A percentile compares a stretch with the other conserved stretches of the same genome.
Conservation (phyloP, 306 rosid species). For the Morella rubra region DNA sequence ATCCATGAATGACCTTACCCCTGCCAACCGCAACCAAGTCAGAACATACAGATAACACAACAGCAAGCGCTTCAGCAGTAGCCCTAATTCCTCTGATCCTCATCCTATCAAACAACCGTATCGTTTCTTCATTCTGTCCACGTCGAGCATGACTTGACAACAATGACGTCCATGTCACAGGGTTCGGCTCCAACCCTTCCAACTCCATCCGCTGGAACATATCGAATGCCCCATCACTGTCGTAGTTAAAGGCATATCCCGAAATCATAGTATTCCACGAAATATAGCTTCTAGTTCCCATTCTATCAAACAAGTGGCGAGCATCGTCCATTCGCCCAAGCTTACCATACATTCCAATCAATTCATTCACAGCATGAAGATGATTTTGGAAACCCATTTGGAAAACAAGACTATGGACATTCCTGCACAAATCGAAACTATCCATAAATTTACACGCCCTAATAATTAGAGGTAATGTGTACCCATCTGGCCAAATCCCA, state of each 20-base stretch:
- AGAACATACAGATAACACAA: constrained; percentile 73
- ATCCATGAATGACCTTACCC: constrained; percentile 63
- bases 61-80: constrained; percentile 73
- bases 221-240: constrained; percentile 56
- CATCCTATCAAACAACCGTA: constrained; percentile 55
- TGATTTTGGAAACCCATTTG: constrained; percentile 62
- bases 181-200: constrained; percentile 59
- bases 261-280: constrained; percentile 81
- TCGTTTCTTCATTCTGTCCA: constrained; percentile 50
- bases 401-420: constrained; percentile 56
- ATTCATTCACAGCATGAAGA: constrained; percentile 62
- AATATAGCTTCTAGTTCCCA: constrained; percentile 49
- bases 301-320: constrained; percentile 53
- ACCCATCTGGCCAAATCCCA: constrained; percentile 72
- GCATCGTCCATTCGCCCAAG: constrained; percentile 59
- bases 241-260: constrained; percentile 60
- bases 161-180: constrained; percentile 80
- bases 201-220: constrained; percentile 61
- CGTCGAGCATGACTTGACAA: constrained; percentile 76
- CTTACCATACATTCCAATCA: constrained; percentile 66
- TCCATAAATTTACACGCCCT: constrained; percentile 48
- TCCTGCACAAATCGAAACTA: constrained; percentile 33
- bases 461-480: constrained; percentile 66
- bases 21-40: constrained; percentile 45
- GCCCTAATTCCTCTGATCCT: constrained; percentile 45